Evolutionary conservation across 768 basidiomycete genomes (phyloP), one percentile per base, ranked within the genome.

Genomic region (Sarcodon sp.): DNA sequence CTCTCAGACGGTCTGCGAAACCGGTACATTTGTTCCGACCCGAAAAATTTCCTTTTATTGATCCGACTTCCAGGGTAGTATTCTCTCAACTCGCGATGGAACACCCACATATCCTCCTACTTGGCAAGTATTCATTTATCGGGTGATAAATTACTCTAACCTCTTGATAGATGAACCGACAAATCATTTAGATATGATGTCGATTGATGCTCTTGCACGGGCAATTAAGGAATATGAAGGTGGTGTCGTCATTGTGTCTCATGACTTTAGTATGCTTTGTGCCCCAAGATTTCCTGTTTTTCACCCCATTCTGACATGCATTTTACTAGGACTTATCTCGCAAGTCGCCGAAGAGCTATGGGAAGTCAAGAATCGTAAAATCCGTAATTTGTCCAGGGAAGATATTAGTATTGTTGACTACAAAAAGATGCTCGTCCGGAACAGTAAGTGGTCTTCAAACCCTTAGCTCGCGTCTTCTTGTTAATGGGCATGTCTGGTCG

Each of bases 311-410:
- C 36, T 16, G 16, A 48, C 21, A 6, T 47, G 47, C 43, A 38
- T 32, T 48, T 46, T 54, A 50, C 6, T 56, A 89, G 87, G 87
- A 58, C 80, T 98, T 54, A 97, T 98, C 66, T 86, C 85, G 45
- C 93, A 98, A 69, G 94, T 99, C 35, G 96, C 94, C 35, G 88
- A 98, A 62, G 94, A 98, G 64, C 80, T 99, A 7, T 99, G 96
- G 96, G 96, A 99, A 65, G 96, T 99, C 47, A 89, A 90, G 61
- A 76, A 91, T 63, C 83, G 84, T 67, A 90, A 87, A 60, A 91
- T 99, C 63, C 76, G 76, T 64, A 96, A 97, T 67, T 67, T 99
- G 52, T 87, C 92, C 21, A 92, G 84, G 70, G 71, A 79, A 56
- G 92, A 90, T 54, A 90, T 97, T 61, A 82, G 77, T 45, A 97